Evolutionary conservation across 352 stramenopile species (phyloP).

Genomic region (Phytophthora fragariaefolia): DNA sequence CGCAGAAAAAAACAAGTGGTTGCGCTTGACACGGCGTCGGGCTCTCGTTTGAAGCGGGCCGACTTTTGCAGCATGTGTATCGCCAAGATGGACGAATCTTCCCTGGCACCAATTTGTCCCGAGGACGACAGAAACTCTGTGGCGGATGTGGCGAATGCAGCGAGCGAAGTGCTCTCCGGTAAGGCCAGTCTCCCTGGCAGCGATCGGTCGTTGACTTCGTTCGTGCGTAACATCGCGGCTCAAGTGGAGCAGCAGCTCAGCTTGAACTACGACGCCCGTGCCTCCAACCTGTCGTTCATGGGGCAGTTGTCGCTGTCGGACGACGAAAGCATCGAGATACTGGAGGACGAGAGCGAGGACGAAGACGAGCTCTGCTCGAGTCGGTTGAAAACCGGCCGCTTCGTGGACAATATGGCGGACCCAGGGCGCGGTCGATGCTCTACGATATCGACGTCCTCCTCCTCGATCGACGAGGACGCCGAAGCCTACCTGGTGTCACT

Average conservation of each 20-base stretch:
- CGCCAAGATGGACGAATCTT: constrained; percentile 12
- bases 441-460: constrained; percentile 26
- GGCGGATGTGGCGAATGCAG: background rate
- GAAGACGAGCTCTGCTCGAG: constrained; percentile 21
- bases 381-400: constrained; percentile 1
- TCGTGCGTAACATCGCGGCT: constrained; percentile 19
- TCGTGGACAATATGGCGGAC: constrained; percentile 8
- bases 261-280: constrained; percentile 4
- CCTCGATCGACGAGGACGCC: constrained; percentile 9
- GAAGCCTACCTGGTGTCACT: constrained; percentile 29
- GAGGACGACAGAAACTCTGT: background rate
- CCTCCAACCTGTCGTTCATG: constrained; percentile 23
- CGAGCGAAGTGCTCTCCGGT: background rate
- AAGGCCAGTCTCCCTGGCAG: constrained; percentile 19
- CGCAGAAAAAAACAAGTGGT: constrained; percentile 22
- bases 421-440: constrained; percentile 25
- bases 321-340: background rate
- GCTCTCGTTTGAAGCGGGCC: constrained; percentile 8
- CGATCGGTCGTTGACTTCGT: constrained; percentile 21
- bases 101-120: constrained; percentile 4
- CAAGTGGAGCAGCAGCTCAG: constrained; percentile 21
- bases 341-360: background rate
- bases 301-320: constrained; percentile 11
- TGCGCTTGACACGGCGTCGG: constrained; percentile 13
- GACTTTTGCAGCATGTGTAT: constrained; percentile 25